Evolutionary conservation across 2,329 filamentous ascomycete genomes (phyloP), one percentile per base, ranked within the genome.

Genomic region (Metarhizium humberi): DNA sequence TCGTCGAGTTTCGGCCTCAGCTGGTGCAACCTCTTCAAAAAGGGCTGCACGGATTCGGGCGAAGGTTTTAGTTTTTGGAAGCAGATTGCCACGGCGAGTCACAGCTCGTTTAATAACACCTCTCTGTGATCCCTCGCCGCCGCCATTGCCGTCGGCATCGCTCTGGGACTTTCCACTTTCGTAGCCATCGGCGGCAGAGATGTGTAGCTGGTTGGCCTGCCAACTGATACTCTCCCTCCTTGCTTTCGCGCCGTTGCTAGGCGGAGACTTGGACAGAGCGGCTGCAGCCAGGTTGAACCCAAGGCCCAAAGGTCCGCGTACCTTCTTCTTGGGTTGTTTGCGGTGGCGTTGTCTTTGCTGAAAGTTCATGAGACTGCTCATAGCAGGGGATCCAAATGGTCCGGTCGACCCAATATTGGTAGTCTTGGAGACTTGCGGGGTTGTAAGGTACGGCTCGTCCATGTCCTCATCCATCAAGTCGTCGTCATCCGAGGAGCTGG

Each of bases 1-100:
- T 43, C 91, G 86, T 53, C 88, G 86, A 56, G 90, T 85, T 69
- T 99, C 94, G 46, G 87, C 87, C 63, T 99, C 94, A 10, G 95
- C 78, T 0, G 94, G 94, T 0, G 91, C 84, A 16, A 83, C 81
- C 73, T 99, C 94, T 72, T 99, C 94, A 56, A 89, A 79, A 0
- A 99, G 78, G 3, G 91, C 91, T 8, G 92, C 94, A 58, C 89
- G 85, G 61, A 99, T 96, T 11, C 94, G 86, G 5, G 92, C 91
- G 69, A 99, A 99, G 0, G 87, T 91, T 73, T 96, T 95, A 0
- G 92, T 94, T 76, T 97, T 99, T 13, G 95, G 94, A 66, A 99
- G 71, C 58, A 99, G 78, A 70, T 95, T 99, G 7, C 92, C 90
- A 57, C 92, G 82, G 52, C 94, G 80, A 6, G 90, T 95, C 6